Percentiles rank a stretch among this genome's conserved stretches.
phyloP scores from a whole-genome alignment of 2,329 filamentous ascomycete species.

The Botrytis pseudocinerea region DNA sequence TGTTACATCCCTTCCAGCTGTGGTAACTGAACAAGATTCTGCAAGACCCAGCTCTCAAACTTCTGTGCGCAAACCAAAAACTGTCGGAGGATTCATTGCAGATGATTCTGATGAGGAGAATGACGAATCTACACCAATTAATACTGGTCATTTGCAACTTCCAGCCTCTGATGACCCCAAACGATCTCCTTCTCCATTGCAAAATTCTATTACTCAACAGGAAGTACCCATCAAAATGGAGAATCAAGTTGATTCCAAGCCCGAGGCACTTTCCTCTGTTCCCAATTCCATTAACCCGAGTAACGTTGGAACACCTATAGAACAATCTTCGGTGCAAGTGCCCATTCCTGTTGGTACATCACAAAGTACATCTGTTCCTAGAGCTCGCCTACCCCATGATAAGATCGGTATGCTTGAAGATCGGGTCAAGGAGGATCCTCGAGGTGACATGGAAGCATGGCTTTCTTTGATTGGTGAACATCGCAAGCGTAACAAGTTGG shows the following conservation, averaged over 20 bases:
- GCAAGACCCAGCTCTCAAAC: conserved; percentile 41
- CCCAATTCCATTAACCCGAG: conserved; percentile 36
- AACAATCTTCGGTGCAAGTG: conserved; percentile 36
- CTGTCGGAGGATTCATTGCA: conserved; percentile 41
- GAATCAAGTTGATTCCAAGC: conserved; percentile 39
- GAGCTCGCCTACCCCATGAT: conserved; percentile 43
- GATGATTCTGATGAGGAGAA: conserved; percentile 43
- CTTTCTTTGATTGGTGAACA: conserved; percentile 82
- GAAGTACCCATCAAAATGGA: conserved; percentile 33
- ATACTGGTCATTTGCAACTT: conserved; percentile 33
- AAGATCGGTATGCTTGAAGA: conserved; percentile 65
- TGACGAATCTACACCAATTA: conserved; percentile 35
- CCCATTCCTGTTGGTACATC: conserved; percentile 31
- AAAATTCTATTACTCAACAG: conserved; percentile 37
- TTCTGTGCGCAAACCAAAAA: conserved; percentile 40
- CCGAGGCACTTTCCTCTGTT: conserved; percentile 30
- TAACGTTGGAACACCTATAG: conserved; percentile 30
- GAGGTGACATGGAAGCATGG: conserved; percentile 92
- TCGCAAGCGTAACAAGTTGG: conserved; percentile 76
- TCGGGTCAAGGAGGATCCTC: conserved; percentile 86
- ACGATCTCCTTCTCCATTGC: conserved; percentile 39
- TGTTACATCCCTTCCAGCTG: conserved; percentile 37
- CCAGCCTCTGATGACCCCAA: conserved; percentile 35
- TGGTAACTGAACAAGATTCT: conserved; percentile 35
- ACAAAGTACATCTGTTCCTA: conserved; percentile 36